phyloP scores from a whole-genome alignment of 1,139 yeast genomes.

The Diutina sp. region DNA sequence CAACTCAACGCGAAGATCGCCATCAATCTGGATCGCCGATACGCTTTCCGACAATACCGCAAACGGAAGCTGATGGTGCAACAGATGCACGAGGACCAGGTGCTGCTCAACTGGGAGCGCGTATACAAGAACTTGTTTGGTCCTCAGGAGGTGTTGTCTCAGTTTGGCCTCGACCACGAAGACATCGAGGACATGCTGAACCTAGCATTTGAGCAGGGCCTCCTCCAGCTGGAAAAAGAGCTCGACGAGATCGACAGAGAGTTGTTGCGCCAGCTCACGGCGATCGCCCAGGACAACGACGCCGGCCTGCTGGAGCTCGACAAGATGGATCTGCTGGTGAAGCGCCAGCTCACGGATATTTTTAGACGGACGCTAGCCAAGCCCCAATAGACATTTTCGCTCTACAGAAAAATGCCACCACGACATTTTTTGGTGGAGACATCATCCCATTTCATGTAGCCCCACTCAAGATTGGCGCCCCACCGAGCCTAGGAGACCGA shows the following conservation, averaged over 20 bases:
- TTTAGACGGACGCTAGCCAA: not conserved
- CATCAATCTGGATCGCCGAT: not conserved
- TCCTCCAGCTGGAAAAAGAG: not conserved
- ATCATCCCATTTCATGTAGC: not conserved
- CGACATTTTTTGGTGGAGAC: not conserved
- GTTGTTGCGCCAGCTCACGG: not conserved
- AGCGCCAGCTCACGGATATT: not conserved
- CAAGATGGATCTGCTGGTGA: not conserved
- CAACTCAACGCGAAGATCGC: not conserved
- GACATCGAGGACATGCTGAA: not conserved
- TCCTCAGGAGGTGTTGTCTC: not conserved
- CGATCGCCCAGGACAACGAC: not conserved
- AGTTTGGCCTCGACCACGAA: not conserved
- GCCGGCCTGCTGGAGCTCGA: not conserved
- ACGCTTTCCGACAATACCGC: not conserved
- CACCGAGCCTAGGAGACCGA: too few relatives aligned
- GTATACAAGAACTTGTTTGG: not conserved
- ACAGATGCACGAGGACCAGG: not conserved
- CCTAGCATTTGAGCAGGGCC: not conserved
- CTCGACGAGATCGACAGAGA: not conserved
- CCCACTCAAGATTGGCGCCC: not conserved
- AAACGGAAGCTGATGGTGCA: not conserved
- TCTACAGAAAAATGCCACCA: not conserved
- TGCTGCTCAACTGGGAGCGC: not conserved
- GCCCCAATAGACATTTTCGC: not conserved